A percentile compares a stretch with the other conserved stretches of the same genome.
phyloP scores from a whole-genome alignment of 768 basidiomycete species.

The Auriscalpium vulgare region DNA sequence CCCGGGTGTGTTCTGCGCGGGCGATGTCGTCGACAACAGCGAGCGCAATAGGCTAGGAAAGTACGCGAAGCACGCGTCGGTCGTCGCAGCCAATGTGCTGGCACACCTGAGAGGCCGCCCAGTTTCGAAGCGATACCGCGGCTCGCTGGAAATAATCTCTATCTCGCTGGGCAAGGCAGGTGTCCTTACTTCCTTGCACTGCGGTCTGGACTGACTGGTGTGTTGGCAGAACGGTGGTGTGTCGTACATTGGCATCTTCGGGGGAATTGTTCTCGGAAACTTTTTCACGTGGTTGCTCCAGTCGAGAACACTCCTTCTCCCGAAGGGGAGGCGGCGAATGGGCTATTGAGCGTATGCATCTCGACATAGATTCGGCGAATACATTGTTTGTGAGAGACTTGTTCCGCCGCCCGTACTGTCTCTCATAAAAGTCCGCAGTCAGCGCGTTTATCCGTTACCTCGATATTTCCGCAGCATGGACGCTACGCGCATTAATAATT shows the following conservation, averaged over 20 bases:
- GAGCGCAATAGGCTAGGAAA: conserved; percentile 56
- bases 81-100: conserved; percentile 43
- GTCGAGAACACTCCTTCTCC: neutral
- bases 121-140: conserved; percentile 35
- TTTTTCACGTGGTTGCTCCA: neutral
- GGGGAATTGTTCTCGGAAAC: neutral
- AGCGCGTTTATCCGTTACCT: no score
- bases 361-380: no score
- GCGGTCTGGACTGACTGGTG: neutral
- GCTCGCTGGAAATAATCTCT: conserved; percentile 40
- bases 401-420: no score
- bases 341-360: neutral
- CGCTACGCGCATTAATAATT: no score
- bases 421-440: no score
- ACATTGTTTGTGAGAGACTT: no score
- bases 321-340: neutral
- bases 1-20: conserved; percentile 50
- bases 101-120: conserved; percentile 30
- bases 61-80: conserved; percentile 29
- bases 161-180: conserved; percentile 3
- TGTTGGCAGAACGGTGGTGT: neutral
- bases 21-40: conserved; percentile 53
- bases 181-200: neutral
- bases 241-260: neutral
- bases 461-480: no score